phyloP scores from a whole-genome alignment of 768 basidiomycete genomes.

The Termitomyces sp. region DNA sequence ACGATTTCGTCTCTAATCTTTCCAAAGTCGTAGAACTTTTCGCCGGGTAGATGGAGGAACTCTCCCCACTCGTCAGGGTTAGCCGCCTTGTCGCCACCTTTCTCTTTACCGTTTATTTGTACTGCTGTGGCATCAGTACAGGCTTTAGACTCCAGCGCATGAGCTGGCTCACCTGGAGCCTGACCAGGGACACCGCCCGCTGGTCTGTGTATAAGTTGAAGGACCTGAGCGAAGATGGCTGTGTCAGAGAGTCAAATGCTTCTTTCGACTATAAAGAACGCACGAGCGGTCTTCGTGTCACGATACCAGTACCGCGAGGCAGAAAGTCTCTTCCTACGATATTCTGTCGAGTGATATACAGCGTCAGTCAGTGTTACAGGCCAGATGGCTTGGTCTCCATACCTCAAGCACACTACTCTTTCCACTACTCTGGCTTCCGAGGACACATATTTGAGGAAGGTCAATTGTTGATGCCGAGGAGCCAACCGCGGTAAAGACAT shows the following conservation, averaged over 20 bases:
- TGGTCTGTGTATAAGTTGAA: slow-evolving; percentile 91
- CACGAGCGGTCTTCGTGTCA: slow-evolving; percentile 94
- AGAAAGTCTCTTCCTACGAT: slow-evolving; percentile 98
- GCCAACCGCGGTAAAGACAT: slow-evolving; percentile 84
- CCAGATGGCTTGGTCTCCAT: slow-evolving; percentile 13
- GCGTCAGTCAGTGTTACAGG: slow-evolving; percentile 5
- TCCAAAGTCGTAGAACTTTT: slow-evolving; percentile 97
- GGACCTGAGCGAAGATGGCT: slow-evolving; percentile 43
- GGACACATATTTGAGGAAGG: slow-evolving; percentile 87
- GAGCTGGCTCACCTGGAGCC: slow-evolving; percentile 32
- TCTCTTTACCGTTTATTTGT: slow-evolving; percentile 40
- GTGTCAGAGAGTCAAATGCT: neutral
- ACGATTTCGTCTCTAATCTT: slow-evolving; percentile 97
- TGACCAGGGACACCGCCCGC: slow-evolving; percentile 33
- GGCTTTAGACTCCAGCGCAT: slow-evolving; percentile 1
- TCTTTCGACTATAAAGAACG: slow-evolving; percentile 16
- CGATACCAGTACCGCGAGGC: slow-evolving; percentile 98
- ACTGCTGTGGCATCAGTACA: slow-evolving; percentile 24
- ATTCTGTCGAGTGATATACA: slow-evolving; percentile 48
- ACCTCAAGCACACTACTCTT: slow-evolving; percentile 94
- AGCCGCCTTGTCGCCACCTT: slow-evolving; percentile 63
- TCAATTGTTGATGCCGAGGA: slow-evolving; percentile 76
- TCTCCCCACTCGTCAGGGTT: slow-evolving; percentile 99
- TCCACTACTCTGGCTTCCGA: slow-evolving; percentile 89
- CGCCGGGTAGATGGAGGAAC: slow-evolving; percentile 92